These are phyloP conservation scores for Aphanomyces euteiches DNA, from an alignment of 352 stramenopile genomes.

Conservation along the genomic window DNA sequence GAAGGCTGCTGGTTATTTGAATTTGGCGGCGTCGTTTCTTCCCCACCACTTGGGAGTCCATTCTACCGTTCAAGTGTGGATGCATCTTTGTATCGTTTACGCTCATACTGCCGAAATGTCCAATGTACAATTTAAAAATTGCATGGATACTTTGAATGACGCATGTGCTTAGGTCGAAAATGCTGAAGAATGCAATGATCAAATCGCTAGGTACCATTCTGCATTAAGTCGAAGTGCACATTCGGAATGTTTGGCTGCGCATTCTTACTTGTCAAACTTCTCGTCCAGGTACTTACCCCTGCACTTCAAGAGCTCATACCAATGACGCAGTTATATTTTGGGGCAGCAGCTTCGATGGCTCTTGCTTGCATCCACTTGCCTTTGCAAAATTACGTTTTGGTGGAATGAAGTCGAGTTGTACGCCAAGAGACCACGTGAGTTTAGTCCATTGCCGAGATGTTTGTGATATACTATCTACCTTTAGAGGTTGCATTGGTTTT, in stretches of 20 bases:
- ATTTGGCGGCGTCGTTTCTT: not conserved
- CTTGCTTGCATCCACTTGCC: not conserved
- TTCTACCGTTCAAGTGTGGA: conserved; percentile 7
- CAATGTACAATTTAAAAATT: not conserved
- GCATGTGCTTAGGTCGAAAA: not conserved
- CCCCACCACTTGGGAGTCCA: not conserved
- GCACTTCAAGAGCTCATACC: not conserved
- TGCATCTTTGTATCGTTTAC: conserved; percentile 9
- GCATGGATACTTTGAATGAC: not conserved
- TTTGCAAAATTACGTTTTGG: conserved; percentile 6
- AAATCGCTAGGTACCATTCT: conserved; percentile 22
- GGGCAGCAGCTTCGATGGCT: conserved; percentile 12
- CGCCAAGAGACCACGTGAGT: not conserved
- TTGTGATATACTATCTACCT: not conserved
- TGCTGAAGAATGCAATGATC: not conserved
- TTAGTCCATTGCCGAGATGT: not conserved
- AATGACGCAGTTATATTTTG: not conserved
- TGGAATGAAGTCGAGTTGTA: conserved; percentile 15
- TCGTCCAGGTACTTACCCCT: not conserved
- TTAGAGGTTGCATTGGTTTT: conserved; percentile 18
- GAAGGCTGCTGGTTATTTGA: conserved; percentile 1
- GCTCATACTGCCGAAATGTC: conserved; percentile 12
- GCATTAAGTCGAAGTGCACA: conserved; percentile 13
- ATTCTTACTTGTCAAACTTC: not conserved
- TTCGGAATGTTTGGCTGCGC: not conserved